phyloP scores from a whole-genome alignment of 495 filamentous ascomycete genomes.

The Penicillium crystallinum region DNA sequence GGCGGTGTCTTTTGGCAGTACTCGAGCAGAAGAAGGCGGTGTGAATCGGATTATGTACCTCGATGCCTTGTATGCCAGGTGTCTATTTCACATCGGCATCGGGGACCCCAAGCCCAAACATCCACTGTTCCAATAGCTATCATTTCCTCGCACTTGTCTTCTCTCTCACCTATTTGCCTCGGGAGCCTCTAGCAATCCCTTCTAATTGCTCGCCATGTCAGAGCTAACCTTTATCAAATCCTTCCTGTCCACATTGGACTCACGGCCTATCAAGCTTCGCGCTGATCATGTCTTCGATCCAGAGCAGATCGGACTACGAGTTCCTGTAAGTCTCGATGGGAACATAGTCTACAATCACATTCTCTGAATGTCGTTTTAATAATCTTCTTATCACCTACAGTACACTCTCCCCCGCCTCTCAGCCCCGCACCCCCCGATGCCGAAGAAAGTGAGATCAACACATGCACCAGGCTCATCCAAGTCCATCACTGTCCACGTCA shows the following conservation, averaged over 20 bases:
- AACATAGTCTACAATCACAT: background rate
- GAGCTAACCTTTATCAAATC: slow-evolving; percentile 78
- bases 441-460: slow-evolving; percentile 42
- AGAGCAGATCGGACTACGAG: slow-evolving; percentile 60
- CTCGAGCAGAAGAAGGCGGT: slow-evolving; percentile 28
- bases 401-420: slow-evolving; percentile 44
- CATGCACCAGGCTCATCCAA: slow-evolving; percentile 44
- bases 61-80: slow-evolving; percentile 6
- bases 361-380: slow-evolving; percentile 2
- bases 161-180: background rate
- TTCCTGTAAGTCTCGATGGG: slow-evolving; percentile 55
- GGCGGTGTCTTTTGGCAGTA: slow-evolving; percentile 34
- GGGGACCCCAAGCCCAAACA: background rate
- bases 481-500: slow-evolving; percentile 55
- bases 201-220: slow-evolving; percentile 53
- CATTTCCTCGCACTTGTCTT: background rate
- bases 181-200: background rate
- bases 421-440: slow-evolving; percentile 44
- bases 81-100: background rate
- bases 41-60: background rate
- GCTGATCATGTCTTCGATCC: slow-evolving; percentile 84
- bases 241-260: slow-evolving; percentile 75
- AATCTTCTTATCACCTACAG: slow-evolving; percentile 19
- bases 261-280: slow-evolving; percentile 67
- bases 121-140: background rate